phyloP scores from a whole-genome alignment of 306 rosid genomes.

The Senna tora region DNA sequence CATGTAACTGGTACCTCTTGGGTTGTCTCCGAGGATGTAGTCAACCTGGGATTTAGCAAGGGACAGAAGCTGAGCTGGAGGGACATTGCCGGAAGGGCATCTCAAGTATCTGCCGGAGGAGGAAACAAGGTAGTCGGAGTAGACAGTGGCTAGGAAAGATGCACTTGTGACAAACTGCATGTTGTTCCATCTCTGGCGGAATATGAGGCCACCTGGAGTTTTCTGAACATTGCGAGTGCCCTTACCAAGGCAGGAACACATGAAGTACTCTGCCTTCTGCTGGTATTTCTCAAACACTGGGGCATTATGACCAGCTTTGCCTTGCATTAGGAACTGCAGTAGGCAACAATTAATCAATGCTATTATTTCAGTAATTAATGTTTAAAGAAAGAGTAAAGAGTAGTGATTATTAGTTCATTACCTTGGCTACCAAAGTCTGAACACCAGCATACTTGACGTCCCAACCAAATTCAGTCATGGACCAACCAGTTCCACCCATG shows the following conservation, averaged over 20 bases:
- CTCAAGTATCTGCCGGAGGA: conserved; percentile 54
- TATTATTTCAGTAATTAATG: no score
- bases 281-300: conserved; percentile 69
- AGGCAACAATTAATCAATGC: not conserved
- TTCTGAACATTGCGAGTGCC: conserved; percentile 66
- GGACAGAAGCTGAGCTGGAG: conserved; percentile 68
- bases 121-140: conserved; percentile 85
- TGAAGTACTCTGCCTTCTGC: conserved; percentile 75
- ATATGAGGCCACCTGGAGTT: conserved; percentile 93
- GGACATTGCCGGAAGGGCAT: conserved; percentile 67
- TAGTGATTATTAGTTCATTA: not conserved
- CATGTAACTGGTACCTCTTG: conserved; percentile 94
- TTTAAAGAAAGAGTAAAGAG: not conserved
- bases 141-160: conserved; percentile 79
- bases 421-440: conserved; percentile 89
- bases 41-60: conserved; percentile 94
- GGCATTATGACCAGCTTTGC: conserved; percentile 72
- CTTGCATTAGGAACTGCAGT: conserved; percentile 86
- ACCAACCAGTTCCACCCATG: conserved; percentile 96
- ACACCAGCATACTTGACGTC: conserved; percentile 93
- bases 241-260: conserved; percentile 85
- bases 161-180: conserved; percentile 92
- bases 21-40: conserved; percentile 94
- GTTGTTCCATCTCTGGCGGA: conserved; percentile 93
- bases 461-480: conserved; percentile 92